These are phyloP conservation scores for Sanghuangporus weigelae DNA, from an alignment of 1,284 basidiomycete species.

Conservation along the genomic window DNA sequence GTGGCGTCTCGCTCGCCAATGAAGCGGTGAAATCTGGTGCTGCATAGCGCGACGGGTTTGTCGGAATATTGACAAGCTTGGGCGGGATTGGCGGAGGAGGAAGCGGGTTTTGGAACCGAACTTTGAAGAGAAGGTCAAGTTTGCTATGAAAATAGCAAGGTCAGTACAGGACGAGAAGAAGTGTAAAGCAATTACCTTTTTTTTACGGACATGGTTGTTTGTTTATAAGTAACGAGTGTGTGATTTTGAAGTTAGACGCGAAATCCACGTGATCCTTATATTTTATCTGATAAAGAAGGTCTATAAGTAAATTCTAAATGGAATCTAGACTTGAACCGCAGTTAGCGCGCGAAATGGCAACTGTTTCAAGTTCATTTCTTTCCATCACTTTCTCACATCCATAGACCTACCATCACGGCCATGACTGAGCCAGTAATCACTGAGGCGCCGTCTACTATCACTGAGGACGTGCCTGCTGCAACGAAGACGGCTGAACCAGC, in stretches of 20 bases:
- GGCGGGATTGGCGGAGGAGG: constrained; percentile 94
- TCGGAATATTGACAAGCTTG: constrained; percentile 84
- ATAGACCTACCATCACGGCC: neutral
- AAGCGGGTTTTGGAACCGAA: constrained; percentile 89
- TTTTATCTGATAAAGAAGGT: neutral
- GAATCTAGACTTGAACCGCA: neutral
- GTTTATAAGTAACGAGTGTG: too few species aligned
- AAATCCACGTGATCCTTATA: neutral
- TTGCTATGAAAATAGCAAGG: constrained; percentile 38
- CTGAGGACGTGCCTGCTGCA: constrained; percentile 13
- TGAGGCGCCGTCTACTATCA: constrained; percentile 9
- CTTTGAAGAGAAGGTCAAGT: constrained; percentile 84
- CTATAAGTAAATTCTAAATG: neutral
- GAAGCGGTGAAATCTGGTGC: constrained; percentile 78
- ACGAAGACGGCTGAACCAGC: constrained; percentile 17
- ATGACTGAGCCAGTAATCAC: constrained; percentile 19
- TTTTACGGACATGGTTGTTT: constrained; percentile 12
- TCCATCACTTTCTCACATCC: neutral
- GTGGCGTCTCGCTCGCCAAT: constrained; percentile 70
- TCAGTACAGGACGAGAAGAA: neutral
- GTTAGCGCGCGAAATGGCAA: neutral
- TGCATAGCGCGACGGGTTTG: constrained; percentile 81
- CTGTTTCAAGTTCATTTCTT: neutral
- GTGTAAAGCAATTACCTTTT: constrained; percentile 4
- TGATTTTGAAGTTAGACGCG: too few species aligned